These are phyloP conservation scores for Davidsoniella virescens DNA, from an alignment of 2,329 filamentous ascomycete species.

Conservation along the genomic window DNA sequence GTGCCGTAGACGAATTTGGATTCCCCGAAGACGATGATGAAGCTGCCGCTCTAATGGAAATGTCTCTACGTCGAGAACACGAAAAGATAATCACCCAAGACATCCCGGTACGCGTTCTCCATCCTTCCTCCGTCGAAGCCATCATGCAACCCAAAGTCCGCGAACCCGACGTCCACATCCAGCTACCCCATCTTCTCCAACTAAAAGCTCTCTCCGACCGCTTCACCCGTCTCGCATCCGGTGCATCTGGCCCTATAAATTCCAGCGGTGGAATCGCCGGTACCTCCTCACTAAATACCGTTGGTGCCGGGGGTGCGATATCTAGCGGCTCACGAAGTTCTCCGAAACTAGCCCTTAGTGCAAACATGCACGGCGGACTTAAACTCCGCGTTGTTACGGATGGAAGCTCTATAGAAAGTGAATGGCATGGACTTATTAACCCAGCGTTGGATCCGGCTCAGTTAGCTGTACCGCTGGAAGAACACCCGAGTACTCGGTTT, in stretches of 20 bases:
- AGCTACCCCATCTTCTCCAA: constrained; percentile 71
- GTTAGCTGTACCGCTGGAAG: constrained; percentile 52
- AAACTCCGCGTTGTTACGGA: constrained; percentile 69
- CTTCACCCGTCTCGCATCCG: constrained; percentile 70
- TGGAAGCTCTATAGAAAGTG: constrained; percentile 65
- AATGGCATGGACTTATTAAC: constrained; percentile 75
- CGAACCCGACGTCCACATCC: constrained; percentile 87
- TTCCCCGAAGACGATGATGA: constrained; percentile 24
- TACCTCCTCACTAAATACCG: not conserved
- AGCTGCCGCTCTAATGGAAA: constrained; percentile 35
- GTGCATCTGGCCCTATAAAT: constrained; percentile 18
- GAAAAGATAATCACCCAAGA: constrained; percentile 92
- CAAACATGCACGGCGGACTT: constrained; percentile 86
- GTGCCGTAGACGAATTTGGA: constrained; percentile 14
- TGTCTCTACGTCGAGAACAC: constrained; percentile 48
- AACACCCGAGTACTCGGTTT: constrained; percentile 72
- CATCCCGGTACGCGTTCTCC: constrained; percentile 82
- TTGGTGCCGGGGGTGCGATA: constrained; percentile 15
- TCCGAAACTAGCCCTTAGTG: constrained; percentile 68
- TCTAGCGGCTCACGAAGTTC: constrained; percentile 16
- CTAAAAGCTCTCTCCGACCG: constrained; percentile 89
- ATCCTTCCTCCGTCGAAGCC: constrained; percentile 70
- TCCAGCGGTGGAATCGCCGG: not conserved
- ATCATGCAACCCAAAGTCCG: constrained; percentile 83
- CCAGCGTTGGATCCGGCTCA: constrained; percentile 70